Evolutionary conservation across 2,329 filamentous ascomycete species (phyloP).

Genomic region (Microdochium trichocladiopsis): DNA sequence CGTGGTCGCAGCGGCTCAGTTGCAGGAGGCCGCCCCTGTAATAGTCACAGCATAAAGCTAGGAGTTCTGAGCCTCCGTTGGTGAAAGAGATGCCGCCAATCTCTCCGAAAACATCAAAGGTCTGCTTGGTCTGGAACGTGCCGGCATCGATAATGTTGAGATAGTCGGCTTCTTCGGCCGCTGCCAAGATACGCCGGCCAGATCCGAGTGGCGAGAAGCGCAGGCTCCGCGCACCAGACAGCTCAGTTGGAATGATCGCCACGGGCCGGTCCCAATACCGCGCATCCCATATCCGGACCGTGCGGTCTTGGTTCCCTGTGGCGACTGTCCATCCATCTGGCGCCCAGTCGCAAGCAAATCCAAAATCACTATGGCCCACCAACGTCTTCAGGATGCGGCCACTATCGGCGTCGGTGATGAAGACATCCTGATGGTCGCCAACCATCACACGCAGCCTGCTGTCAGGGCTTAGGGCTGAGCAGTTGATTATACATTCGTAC

Average conservation of each 20-base stretch:
- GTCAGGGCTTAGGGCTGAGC: conserved; percentile 65
- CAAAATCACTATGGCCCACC: conserved; percentile 60
- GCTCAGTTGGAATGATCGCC: conserved; percentile 52
- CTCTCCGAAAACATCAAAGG: conserved; percentile 68
- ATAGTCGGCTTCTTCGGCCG: conserved; percentile 70
- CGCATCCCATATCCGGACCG: conserved; percentile 70
- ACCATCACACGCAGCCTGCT: conserved; percentile 65
- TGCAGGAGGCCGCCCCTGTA: conserved; percentile 61
- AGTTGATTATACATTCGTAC: conserved; percentile 63
- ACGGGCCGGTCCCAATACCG: conserved; percentile 56
- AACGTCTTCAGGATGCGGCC: conserved; percentile 52
- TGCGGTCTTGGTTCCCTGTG: conserved; percentile 70
- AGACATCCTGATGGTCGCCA: conserved; percentile 58
- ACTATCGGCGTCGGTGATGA: conserved; percentile 64
- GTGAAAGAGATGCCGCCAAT: conserved; percentile 63
- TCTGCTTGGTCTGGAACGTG: conserved; percentile 59
- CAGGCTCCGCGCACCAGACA: conserved; percentile 62
- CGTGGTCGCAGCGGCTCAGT: conserved; percentile 42
- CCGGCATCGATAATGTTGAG: conserved; percentile 64
- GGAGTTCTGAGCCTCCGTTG: conserved; percentile 60
- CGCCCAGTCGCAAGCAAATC: conserved; percentile 75
- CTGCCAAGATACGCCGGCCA: conserved; percentile 59
- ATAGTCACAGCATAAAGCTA: conserved; percentile 59
- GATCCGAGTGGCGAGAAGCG: conserved; percentile 67
- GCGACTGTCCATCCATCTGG: conserved; percentile 70